Conservation (phyloP, 2,329 filamentous ascomycete genomes). For the Aureobasidium sp. region DNA sequence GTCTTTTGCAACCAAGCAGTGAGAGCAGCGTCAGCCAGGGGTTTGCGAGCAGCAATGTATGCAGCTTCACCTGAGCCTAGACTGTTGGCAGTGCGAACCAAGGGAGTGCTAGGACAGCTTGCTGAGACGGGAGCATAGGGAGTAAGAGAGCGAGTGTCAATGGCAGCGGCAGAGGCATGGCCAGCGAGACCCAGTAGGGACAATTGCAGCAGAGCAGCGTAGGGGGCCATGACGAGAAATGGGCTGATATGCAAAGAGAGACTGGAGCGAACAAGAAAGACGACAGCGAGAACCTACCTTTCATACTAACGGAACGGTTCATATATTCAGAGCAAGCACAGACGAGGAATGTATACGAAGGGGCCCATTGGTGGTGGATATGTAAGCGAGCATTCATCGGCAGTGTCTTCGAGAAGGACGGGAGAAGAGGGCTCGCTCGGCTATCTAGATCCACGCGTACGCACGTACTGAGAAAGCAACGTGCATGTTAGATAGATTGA, state of each 20-base stretch:
- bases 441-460: background rate
- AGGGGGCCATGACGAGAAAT: background rate
- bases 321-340: constrained; percentile 1
- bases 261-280: background rate
- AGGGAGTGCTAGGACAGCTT: constrained; percentile 33
- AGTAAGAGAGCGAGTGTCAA: constrained; percentile 16
- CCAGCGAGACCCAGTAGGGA: constrained; percentile 2
- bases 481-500: background rate
- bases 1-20: constrained; percentile 35
- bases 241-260: background rate
- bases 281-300: background rate
- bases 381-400: constrained; percentile 3
- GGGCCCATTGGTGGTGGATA: background rate
- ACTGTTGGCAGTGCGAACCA: constrained; percentile 33
- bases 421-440: constrained; percentile 2
- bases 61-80: constrained; percentile 33
- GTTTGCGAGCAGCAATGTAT: constrained; percentile 35
- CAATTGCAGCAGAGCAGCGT: background rate
- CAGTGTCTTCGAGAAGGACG: constrained; percentile 1
- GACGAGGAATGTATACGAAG: constrained; percentile 1
- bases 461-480: background rate
- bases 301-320: background rate
- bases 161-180: constrained; percentile 6
- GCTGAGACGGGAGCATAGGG: constrained; percentile 32
- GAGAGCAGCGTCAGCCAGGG: constrained; percentile 33